Conservation (phyloP, 1,139 yeast species). For the Komagataea norvegica region DNA sequence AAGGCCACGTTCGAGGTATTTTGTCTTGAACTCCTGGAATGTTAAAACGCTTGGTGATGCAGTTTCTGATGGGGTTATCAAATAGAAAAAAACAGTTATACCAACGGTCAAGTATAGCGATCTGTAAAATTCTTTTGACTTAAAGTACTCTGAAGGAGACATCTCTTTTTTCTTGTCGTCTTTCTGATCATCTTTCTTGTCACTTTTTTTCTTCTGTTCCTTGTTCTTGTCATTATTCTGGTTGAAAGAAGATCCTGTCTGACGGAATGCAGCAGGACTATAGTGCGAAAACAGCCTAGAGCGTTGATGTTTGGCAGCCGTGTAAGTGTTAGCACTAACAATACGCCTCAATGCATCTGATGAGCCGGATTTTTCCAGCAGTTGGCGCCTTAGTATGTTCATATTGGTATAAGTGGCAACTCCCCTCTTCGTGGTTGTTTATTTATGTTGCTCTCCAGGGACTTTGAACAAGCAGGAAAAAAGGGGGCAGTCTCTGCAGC, state of each 20-base stretch:
- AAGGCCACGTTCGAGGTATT: slow-evolving; percentile 57
- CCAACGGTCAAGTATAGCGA: slow-evolving; percentile 34
- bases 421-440: not conserved
- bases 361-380: slow-evolving; percentile 1
- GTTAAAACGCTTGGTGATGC: slow-evolving; percentile 44
- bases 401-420: slow-evolving; percentile 6
- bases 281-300: slow-evolving; percentile 7
- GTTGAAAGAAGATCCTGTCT: not conserved
- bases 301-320: not conserved
- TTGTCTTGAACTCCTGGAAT: slow-evolving; percentile 64
- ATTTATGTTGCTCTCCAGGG: too few species aligned
- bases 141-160: slow-evolving; percentile 32
- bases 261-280: slow-evolving; percentile 7
- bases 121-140: slow-evolving; percentile 36
- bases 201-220: slow-evolving; percentile 7
- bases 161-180: slow-evolving; percentile 28
- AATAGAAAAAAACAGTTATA: slow-evolving; percentile 33
- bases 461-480: too few species aligned
- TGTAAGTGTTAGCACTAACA: not conserved
- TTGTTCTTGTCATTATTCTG: slow-evolving; percentile 10
- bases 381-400: slow-evolving; percentile 4
- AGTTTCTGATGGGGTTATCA: slow-evolving; percentile 30
- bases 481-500: too few species aligned
- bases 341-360: too few species aligned
- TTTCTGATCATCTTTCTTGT: slow-evolving; percentile 17